phyloP scores from a whole-genome alignment of 1,284 basidiomycete species.

The Puccinia coronata region DNA sequence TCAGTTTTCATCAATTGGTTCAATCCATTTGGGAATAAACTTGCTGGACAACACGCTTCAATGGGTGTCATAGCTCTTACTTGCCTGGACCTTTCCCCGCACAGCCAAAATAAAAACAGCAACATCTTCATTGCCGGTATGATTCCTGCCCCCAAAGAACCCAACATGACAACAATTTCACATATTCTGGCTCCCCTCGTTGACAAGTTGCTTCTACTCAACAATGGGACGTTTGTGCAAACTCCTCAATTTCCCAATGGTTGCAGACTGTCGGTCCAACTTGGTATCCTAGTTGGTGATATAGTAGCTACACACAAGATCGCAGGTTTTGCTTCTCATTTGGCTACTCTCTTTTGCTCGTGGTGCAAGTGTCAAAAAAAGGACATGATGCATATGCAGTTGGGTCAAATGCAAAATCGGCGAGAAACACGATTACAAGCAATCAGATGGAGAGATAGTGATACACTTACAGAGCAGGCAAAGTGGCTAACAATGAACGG shows the following conservation, averaged over 20 bases:
- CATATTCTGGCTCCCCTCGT: constrained; percentile 8
- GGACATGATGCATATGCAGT: background rate
- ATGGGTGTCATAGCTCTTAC: constrained; percentile 26
- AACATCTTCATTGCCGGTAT: background rate
- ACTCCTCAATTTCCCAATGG: background rate
- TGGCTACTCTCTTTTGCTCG: background rate
- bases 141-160: constrained; percentile 14
- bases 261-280: background rate
- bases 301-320: constrained; percentile 17
- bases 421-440: background rate
- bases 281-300: constrained; percentile 25
- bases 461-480: background rate
- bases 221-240: background rate
- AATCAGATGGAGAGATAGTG: background rate
- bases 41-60: background rate
- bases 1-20: constrained; percentile 4
- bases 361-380: constrained; percentile 9
- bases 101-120: background rate
- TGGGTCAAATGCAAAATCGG: background rate
- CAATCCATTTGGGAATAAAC: constrained; percentile 9
- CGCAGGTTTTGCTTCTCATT: constrained; percentile 10
- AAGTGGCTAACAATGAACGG: background rate
- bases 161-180: constrained; percentile 12
- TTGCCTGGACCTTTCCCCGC: constrained; percentile 18
- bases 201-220: constrained; percentile 1